These are phyloP conservation scores for Diddensiella santjacobensis DNA, from an alignment of 805 yeast genomes.

Conservation along the genomic window DNA sequence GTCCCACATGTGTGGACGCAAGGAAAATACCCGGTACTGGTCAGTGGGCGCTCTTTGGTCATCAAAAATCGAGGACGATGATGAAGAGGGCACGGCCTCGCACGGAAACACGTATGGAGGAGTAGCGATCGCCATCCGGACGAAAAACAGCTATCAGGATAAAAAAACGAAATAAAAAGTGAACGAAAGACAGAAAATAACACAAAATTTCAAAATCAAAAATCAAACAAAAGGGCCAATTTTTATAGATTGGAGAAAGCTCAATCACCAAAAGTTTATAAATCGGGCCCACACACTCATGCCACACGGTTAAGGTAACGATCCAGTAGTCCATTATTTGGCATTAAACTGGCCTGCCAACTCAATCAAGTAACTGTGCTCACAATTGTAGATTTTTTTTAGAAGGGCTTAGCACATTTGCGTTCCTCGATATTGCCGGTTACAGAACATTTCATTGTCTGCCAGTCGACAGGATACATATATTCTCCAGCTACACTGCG, in stretches of 20 bases:
- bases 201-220: background rate
- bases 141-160: background rate
- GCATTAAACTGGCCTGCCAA: background rate
- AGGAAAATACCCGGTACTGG: constrained; percentile 6
- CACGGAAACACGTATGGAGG: background rate
- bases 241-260: background rate
- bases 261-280: background rate
- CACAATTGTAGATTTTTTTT: too few species aligned
- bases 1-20: constrained; percentile 5
- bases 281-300: background rate
- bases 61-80: background rate
- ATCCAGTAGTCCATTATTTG: too few species aligned
- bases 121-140: background rate
- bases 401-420: constrained; percentile 88
- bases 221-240: background rate
- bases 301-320: background rate
- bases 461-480: constrained; percentile 93
- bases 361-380: too few species aligned
- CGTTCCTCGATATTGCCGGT: constrained; percentile 75
- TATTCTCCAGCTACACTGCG: constrained; percentile 64
- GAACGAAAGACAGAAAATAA: constrained; percentile 1
- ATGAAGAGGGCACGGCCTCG: background rate
- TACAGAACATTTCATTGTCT: constrained; percentile 76
- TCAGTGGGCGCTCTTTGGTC: background rate
- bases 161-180: background rate